Evolutionary conservation across 441 rosid genomes (phyloP).

Genomic region (Sinapis alba): DNA sequence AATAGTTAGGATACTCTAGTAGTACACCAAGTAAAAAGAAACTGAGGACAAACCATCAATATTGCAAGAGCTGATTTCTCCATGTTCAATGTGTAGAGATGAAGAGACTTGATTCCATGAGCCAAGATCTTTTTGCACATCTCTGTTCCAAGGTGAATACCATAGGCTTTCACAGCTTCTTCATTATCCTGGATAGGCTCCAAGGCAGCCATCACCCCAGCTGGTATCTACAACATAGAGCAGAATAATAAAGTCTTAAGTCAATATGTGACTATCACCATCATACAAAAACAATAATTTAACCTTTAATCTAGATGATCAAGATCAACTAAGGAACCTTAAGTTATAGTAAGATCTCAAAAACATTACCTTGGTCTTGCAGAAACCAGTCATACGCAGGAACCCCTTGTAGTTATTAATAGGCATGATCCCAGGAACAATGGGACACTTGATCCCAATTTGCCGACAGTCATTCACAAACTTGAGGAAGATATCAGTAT

Average conservation of each 20-base stretch:
- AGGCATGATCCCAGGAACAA: slow-evolving; percentile 95
- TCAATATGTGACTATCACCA: slow-evolving; percentile 7
- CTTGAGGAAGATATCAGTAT: slow-evolving; percentile 79
- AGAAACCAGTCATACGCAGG: slow-evolving; percentile 90
- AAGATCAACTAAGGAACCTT: slow-evolving; percentile 4
- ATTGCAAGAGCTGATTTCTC: slow-evolving; percentile 93
- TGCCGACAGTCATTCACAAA: slow-evolving; percentile 87
- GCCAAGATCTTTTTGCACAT: slow-evolving; percentile 92
- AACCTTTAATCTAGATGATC: not conserved
- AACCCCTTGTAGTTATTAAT: slow-evolving; percentile 91
- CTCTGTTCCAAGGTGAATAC: slow-evolving; percentile 92
- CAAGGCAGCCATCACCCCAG: slow-evolving; percentile 75
- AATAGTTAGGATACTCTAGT: slow-evolving; percentile 17
- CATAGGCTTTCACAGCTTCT: slow-evolving; percentile 88
- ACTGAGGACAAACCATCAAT: slow-evolving; percentile 53
- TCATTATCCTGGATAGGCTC: slow-evolving; percentile 90
- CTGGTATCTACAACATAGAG: slow-evolving; percentile 59
- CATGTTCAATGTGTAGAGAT: slow-evolving; percentile 94
- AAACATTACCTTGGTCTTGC: slow-evolving; percentile 76
- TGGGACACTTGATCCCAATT: slow-evolving; percentile 82
- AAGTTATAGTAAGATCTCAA: not conserved
- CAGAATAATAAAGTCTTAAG: not conserved
- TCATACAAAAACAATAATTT: not conserved
- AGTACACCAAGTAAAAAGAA: not conserved
- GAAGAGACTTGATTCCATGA: slow-evolving; percentile 80